A percentile compares a stretch with the other conserved stretches of the same genome.
phyloP scores from a whole-genome alignment of 2,329 filamentous ascomycete genomes.

The Orbilia ellipsospora region DNA sequence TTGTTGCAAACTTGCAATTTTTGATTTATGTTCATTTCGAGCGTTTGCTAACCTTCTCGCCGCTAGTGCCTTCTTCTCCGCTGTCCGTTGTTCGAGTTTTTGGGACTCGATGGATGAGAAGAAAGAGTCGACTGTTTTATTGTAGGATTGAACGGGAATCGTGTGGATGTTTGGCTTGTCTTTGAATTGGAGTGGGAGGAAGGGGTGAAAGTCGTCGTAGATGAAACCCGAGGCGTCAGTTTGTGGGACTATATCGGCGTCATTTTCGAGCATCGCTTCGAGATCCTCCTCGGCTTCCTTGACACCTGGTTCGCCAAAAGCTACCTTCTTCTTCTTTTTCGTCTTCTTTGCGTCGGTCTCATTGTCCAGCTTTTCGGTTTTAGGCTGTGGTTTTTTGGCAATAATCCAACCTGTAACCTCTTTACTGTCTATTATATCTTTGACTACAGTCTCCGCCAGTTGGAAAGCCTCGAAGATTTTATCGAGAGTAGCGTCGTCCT shows the following conservation, averaged over 20 bases:
- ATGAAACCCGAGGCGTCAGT: slow-evolving; percentile 66
- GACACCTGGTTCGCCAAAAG: slow-evolving; percentile 55
- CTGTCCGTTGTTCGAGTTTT: slow-evolving; percentile 83
- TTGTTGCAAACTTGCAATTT: slow-evolving; percentile 84
- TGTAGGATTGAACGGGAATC: slow-evolving; percentile 84
- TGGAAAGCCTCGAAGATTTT: slow-evolving; percentile 75
- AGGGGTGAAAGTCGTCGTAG: slow-evolving; percentile 96
- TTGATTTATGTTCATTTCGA: slow-evolving; percentile 81
- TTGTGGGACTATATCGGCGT: slow-evolving; percentile 62
- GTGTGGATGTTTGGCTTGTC: slow-evolving; percentile 74
- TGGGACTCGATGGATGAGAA: slow-evolving; percentile 97
- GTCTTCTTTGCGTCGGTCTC: slow-evolving; percentile 58
- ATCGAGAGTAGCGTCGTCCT: slow-evolving; percentile 73
- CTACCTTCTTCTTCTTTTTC: slow-evolving; percentile 57
- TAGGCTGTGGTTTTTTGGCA: slow-evolving; percentile 70
- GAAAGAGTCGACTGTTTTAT: slow-evolving; percentile 94
- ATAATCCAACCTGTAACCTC: slow-evolving; percentile 86
- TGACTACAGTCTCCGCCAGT: slow-evolving; percentile 76
- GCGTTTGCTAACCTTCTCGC: slow-evolving; percentile 88
- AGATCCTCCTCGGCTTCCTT: slow-evolving; percentile 61
- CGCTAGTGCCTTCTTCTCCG: slow-evolving; percentile 82
- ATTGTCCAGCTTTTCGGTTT: slow-evolving; percentile 61
- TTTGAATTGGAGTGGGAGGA: slow-evolving; percentile 82
- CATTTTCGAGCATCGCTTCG: slow-evolving; percentile 59
- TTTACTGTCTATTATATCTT: slow-evolving; percentile 72